Base-by-base conservation (phyloP, 257 asterid genomes). In the Jacaranda copaia region DNA sequence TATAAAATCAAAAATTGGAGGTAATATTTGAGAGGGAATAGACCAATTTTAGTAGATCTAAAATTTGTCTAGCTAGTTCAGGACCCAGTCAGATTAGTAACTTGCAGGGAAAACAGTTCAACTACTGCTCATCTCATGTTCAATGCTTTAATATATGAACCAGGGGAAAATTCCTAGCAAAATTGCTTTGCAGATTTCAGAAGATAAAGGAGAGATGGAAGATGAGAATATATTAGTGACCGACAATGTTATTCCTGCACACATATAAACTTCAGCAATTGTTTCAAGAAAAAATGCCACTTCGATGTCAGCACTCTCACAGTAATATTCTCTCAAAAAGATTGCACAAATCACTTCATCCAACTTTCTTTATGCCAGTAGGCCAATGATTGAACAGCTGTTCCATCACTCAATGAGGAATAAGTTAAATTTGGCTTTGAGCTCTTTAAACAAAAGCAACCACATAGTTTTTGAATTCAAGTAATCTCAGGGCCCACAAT, bases 31-130 rank as follows among this genome's bases (percentile, higher is more conserved):
- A 52, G 38, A 59, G 51, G 46, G 49, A 60, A 43, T 35, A 57
- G 56, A 45, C 16, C 52, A 56, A 51, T 68, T 67, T 35, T 60
- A 14, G 46, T 18, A 61, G 16, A 61, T 18, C 63, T 40, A 8
- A 48, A 19, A 16, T 25, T 19, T 64, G 46, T 45, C 60, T 48
- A 73, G 60, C 18, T 15, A 48, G 19, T 48, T 49, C 3, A 45
- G 59, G 63, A 73, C 57, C 74, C 82, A 66, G 69, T 25, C 55
- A 20, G 4, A 39, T 38, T 8, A 36, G 46, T 43, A 40, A 67
- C 14, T 19, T 57, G 55, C 52, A 68, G 32, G 4, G 11, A 12
- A 25, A 58, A 15, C 20, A 43, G 39, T 51, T 25, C 51, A 32
- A 51, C 68, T 43, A 49, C 32, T 42, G 25, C 72, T 61, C 10